Percentiles rank a stretch among this genome's conserved stretches.
These are phyloP conservation scores for Sugiyamaella castrensis DNA, from an alignment of 1,139 yeast species.

Conservation along the genomic window DNA sequence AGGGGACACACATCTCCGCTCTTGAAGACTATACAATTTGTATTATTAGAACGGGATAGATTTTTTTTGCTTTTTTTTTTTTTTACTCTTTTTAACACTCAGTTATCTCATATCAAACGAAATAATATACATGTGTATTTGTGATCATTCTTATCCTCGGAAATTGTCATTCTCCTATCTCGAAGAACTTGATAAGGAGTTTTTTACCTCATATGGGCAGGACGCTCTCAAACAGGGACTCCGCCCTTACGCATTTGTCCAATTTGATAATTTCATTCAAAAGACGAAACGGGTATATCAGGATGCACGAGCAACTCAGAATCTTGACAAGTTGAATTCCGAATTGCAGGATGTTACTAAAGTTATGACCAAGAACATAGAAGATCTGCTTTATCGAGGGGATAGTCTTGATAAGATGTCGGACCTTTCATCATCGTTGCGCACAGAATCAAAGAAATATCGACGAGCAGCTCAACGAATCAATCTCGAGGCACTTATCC, in stretches of 20 bases:
- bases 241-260: slow-evolving; percentile 86
- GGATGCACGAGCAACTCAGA: slow-evolving; percentile 87
- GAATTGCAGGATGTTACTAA: slow-evolving; percentile 92
- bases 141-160: slow-evolving; percentile 77
- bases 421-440: slow-evolving; percentile 76
- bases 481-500: slow-evolving; percentile 80
- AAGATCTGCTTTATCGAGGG: slow-evolving; percentile 90
- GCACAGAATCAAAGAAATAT: slow-evolving; percentile 83
- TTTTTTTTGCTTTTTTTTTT: not conserved
- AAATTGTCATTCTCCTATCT: slow-evolving; percentile 86
- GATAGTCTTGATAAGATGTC: slow-evolving; percentile 90
- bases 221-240: slow-evolving; percentile 63
- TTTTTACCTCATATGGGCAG: slow-evolving; percentile 70
- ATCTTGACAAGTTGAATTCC: slow-evolving; percentile 77
- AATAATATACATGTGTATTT: slow-evolving; percentile 73
- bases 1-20: no score
- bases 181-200: slow-evolving; percentile 77
- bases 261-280: slow-evolving; percentile 77
- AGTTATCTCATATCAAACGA: slow-evolving; percentile 58
- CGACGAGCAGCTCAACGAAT: slow-evolving; percentile 87
- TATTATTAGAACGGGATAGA: not conserved
- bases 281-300: slow-evolving; percentile 87
- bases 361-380: slow-evolving; percentile 94
- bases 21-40: not conserved
- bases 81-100: not conserved